These are phyloP conservation scores for Clavispora phyllophila DNA, from an alignment of 805 yeast species.

Conservation along the genomic window DNA sequence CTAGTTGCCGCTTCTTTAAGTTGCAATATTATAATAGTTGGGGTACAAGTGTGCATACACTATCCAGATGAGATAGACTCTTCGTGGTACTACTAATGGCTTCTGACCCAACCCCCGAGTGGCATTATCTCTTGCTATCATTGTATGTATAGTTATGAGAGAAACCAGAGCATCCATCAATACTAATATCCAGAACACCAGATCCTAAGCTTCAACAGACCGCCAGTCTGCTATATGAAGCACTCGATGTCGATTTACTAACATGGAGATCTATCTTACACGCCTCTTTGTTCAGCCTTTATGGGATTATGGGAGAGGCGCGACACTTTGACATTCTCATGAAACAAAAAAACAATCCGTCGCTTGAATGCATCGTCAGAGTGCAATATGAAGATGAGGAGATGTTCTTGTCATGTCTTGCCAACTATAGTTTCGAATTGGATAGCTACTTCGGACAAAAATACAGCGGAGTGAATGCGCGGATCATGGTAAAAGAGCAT, in stretches of 20 bases:
- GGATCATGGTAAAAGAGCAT: constrained; percentile 13
- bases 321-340: constrained; percentile 25
- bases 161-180: not conserved
- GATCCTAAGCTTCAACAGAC: constrained; percentile 14
- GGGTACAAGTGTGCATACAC: not conserved
- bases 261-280: constrained; percentile 29
- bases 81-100: not conserved
- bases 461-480: constrained; percentile 14
- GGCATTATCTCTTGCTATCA: constrained; percentile 21
- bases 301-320: constrained; percentile 33
- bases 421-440: constrained; percentile 26
- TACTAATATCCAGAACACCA: constrained; percentile 7
- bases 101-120: constrained; percentile 9
- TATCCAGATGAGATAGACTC: not conserved
- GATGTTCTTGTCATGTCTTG: constrained; percentile 26
- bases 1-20: too few relatives aligned
- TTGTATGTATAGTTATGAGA: constrained; percentile 17
- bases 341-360: constrained; percentile 10
- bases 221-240: constrained; percentile 9
- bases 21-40: too few relatives aligned
- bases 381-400: constrained; percentile 26
- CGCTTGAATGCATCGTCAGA: constrained; percentile 19
- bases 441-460: constrained; percentile 20
- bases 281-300: constrained; percentile 20
- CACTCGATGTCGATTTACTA: constrained; percentile 21